Evolutionary conservation across 345 rosid genomes (phyloP).

Genomic region (Aquilaria yunnanensis): DNA sequence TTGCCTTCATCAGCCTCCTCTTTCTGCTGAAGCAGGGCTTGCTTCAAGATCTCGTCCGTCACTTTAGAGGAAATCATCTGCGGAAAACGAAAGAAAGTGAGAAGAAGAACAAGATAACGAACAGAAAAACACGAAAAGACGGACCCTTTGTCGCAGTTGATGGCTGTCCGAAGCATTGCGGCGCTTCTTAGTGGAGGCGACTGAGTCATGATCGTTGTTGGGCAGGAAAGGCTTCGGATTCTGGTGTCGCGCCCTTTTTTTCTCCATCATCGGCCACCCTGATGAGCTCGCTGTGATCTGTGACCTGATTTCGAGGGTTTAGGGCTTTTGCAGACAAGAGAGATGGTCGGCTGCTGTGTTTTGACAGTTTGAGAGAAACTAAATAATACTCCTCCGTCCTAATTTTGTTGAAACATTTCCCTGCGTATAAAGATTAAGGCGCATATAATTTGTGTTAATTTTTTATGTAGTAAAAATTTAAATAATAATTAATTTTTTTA

Average conservation of each 20-base stretch:
- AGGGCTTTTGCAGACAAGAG: no score
- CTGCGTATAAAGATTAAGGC: no score
- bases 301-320: no score
- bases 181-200: slow-evolving; percentile 49
- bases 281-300: neutral
- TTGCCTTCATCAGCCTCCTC: slow-evolving; percentile 55
- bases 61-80: slow-evolving; percentile 64
- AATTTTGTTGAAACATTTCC: no score
- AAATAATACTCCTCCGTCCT: no score
- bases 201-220: slow-evolving; percentile 28
- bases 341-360: no score
- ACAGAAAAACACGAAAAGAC: neutral
- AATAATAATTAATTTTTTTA: no score
- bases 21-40: slow-evolving; percentile 75
- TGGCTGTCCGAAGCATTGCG: slow-evolving; percentile 62
- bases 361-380: no score
- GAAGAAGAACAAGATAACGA: neutral
- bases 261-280: slow-evolving; percentile 19
- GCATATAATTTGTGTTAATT: no score
- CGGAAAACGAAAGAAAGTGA: neutral
- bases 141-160: slow-evolving; percentile 49
- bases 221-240: slow-evolving; percentile 63
- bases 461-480: no score
- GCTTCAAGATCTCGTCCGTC: slow-evolving; percentile 80
- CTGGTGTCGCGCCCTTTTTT: slow-evolving; percentile 55